Conservation (phyloP, 768 basidiomycete species). For the Amanita muscaria region DNA sequence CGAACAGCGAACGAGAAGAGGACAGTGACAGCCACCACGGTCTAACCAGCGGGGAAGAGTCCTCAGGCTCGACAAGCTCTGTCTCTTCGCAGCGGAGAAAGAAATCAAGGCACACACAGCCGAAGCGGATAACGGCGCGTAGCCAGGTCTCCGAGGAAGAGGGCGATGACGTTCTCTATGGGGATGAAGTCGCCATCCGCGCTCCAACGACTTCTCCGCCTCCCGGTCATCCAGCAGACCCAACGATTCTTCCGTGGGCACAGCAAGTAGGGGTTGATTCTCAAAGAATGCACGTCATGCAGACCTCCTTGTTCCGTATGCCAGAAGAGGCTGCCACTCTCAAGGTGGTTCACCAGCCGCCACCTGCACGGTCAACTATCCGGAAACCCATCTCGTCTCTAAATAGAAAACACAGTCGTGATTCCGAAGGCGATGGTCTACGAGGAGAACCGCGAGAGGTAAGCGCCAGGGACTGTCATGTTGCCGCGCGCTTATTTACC, state of each 20-base stretch:
- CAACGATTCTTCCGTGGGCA: constrained; percentile 61
- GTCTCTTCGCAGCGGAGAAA: constrained; percentile 17
- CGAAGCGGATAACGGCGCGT: constrained; percentile 14
- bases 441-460: constrained; percentile 57
- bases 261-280: constrained; percentile 70
- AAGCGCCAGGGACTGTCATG: constrained; percentile 16
- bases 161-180: constrained; percentile 39
- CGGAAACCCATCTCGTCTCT: constrained; percentile 28
- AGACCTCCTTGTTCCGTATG: constrained; percentile 74
- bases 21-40: constrained; percentile 25
- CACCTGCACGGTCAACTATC: constrained; percentile 24
- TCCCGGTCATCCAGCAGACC: constrained; percentile 31
- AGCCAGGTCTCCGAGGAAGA: constrained; percentile 49
- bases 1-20: constrained; percentile 19
- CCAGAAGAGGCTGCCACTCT: constrained; percentile 66
- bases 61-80: constrained; percentile 26
- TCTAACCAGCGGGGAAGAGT: constrained; percentile 14
- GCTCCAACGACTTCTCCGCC: constrained; percentile 25
- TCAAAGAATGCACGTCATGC: constrained; percentile 91
- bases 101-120: not conserved
- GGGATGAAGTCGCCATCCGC: constrained; percentile 33
- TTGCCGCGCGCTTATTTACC: too few species aligned
- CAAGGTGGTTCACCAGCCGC: constrained; percentile 31
- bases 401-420: constrained; percentile 68
- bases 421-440: constrained; percentile 64